Evolutionary conservation across 805 yeast species (phyloP), one percentile per base, ranked within the genome.

Genomic region (Yamadazyma tumulicola): DNA sequence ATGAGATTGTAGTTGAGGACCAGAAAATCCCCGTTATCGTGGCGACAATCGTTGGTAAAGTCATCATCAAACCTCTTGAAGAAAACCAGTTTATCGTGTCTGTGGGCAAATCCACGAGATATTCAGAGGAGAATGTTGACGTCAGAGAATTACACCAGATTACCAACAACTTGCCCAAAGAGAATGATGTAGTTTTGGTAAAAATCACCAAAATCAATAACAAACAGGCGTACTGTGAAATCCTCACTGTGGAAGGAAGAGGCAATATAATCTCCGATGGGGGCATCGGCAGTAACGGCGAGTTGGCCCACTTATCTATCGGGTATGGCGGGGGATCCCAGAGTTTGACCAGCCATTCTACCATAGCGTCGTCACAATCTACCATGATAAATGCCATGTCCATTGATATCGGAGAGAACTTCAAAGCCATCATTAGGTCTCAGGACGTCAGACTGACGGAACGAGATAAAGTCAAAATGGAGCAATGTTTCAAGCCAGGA

Each of bases 381-480:
- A 47, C 63, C 1, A 37, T 52, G 34, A 26, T 55, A 7, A 59
- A 51, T 24, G 67, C 67, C 3, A 51, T 51, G 35, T 71, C 85
- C 2, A 64, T 75, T 17, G 95, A 86, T 48, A 60, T 84, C 21
- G 96, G 96, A 2, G 96, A 89, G 51, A 84, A 84, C 15, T 89
- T 85, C 63, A 86, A 83, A 49, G 97, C 94, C 0, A 69, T 87
- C 6, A 81, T 89, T 30, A 67, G 97, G 49, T 69, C 84, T 2
- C 95, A 87, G 57, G 98, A 93, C 58, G 79, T 93, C 1, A 71
- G 97, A 41, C 81, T 91, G 14, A 86, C 96, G 0, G 96, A 93
- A 46, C 70, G 96, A 51, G 98, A 93, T 54, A 77, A 77, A 50
- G 89, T 88, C 20, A 81, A 82, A 49, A 72, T 91, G 21, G 72